Evolutionary conservation across 2,329 filamentous ascomycete genomes (phyloP).

Genomic region (Chrysosporium keratinophilum): DNA sequence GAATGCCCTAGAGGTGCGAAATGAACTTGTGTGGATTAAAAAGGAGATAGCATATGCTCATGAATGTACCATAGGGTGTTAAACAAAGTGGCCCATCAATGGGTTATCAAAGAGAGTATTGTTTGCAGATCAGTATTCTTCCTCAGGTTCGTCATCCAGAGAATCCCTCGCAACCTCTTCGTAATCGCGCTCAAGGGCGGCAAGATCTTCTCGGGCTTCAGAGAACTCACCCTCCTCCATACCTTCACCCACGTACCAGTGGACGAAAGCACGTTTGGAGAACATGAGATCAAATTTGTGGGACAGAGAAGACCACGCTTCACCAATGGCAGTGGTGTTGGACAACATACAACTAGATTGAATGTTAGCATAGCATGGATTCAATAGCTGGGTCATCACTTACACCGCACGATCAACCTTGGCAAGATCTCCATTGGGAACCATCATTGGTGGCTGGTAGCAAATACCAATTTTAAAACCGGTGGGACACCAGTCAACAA

Average conservation of each 20-base stretch:
- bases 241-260: conserved; percentile 73
- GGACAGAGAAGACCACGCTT: conserved; percentile 54
- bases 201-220: conserved; percentile 75
- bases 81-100: not conserved
- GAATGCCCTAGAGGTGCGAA: not conserved
- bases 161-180: conserved; percentile 52
- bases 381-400: not conserved
- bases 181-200: conserved; percentile 76
- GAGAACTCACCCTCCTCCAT: conserved; percentile 90
- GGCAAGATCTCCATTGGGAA: conserved; percentile 46
- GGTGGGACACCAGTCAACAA: conserved; percentile 60
- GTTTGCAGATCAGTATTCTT: conserved; percentile 12
- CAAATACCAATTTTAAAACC: conserved; percentile 61
- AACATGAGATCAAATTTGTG: conserved; percentile 64
- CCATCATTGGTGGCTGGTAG: conserved; percentile 48
- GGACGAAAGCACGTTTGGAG: conserved; percentile 58
- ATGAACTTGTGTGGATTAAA: not conserved
- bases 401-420: conserved; percentile 44
- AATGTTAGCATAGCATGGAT: not conserved
- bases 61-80: not conserved
- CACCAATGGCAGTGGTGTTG: conserved; percentile 57
- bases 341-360: conserved; percentile 46
- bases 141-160: conserved; percentile 11
- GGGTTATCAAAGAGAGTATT: not conserved
- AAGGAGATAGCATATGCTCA: not conserved